Evolutionary conservation across 176 grass and related monocot genomes (phyloP), one percentile per base, ranked within the genome.

Genomic region (Alloteropsis semialata): DNA sequence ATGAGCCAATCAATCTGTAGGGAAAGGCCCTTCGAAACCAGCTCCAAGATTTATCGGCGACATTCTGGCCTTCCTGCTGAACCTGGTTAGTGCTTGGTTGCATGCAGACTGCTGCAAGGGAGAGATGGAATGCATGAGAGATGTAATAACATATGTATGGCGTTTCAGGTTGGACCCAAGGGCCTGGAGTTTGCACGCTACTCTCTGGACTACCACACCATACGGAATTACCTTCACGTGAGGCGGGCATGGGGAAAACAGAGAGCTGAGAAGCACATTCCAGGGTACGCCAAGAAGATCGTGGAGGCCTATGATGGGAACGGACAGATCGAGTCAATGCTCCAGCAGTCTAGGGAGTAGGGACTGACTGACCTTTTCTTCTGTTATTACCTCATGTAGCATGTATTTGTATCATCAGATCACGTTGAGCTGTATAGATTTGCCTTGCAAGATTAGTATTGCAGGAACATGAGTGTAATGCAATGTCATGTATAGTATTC

Each of bases 171-270:
- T 56, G 96, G 96, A 19, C 92, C 96, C 32, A 98, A 98, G 82
- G 95, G 92, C 57, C 87, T 98, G 71, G 95, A 95, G 77, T 98
- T 98, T 77, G 96, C 84, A 65, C 96, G 96, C n/a, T 98, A 98
- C 83, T 98, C 96, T 46, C 82, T 98, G 51, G 96, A 98, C 64
- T 95, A 98, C 36, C 95, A 98, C 69, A 98, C 95, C 8, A 90
- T 93, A 81, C 83, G 96, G 84, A 98, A 95, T 62, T 98, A 93
- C 80, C 87, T 98, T 32, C 84, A 95, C 72, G 92, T 95, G 64
- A 84, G 87, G 41, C 89, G 92, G 12, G 74, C 81, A 56, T 98
- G 96, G 96, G 95, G 95, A 18, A 93, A 87, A 44, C 49, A 87
- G 63, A 97, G 95, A 72, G 95, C 95, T 77, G 90, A 92, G 64